Evolutionary conservation across 129 eudicot genomes (phyloP).

Genomic region (Lactuca saligna): DNA sequence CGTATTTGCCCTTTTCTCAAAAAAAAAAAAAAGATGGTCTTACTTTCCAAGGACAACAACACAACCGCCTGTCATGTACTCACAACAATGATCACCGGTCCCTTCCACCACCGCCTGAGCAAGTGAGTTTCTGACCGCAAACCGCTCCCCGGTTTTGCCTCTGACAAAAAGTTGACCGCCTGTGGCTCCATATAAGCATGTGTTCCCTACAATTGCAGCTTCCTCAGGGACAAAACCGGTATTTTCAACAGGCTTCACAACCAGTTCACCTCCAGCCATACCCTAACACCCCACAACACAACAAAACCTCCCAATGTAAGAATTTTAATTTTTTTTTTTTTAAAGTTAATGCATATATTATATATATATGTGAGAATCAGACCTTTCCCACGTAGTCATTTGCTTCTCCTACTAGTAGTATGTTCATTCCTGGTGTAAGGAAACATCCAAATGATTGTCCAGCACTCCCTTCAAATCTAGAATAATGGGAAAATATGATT

Average conservation of each 20-base stretch:
- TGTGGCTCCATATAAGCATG: constrained; percentile 96
- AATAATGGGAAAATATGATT: constrained; percentile 9
- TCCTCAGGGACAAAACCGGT: constrained; percentile 85
- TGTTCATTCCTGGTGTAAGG: constrained; percentile 98
- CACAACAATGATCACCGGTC: constrained; percentile 94
- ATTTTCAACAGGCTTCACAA: constrained; percentile 74
- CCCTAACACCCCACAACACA: constrained; percentile 56
- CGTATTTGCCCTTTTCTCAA: too few species aligned
- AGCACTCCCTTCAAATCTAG: constrained; percentile 70
- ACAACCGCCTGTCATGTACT: constrained; percentile 99
- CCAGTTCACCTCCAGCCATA: constrained; percentile 99
- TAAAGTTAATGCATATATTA: background rate
- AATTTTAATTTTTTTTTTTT: background rate
- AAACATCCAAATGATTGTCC: constrained; percentile 96
- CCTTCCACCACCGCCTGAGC: constrained; percentile 99
- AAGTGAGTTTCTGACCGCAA: constrained; percentile 96
- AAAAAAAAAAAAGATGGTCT: constrained; percentile 11
- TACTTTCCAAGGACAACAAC: constrained; percentile 95
- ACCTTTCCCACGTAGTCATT: constrained; percentile 99
- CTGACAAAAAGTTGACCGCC: constrained; percentile 92
- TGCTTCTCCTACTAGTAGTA: constrained; percentile 90
- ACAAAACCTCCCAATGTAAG: constrained; percentile 16
- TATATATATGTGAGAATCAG: constrained; percentile 22
- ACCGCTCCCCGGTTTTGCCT: constrained; percentile 99
- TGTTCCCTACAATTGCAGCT: constrained; percentile 93